phyloP scores from a whole-genome alignment of 179 eudicot genomes.

The Carnegiea gigantea region DNA sequence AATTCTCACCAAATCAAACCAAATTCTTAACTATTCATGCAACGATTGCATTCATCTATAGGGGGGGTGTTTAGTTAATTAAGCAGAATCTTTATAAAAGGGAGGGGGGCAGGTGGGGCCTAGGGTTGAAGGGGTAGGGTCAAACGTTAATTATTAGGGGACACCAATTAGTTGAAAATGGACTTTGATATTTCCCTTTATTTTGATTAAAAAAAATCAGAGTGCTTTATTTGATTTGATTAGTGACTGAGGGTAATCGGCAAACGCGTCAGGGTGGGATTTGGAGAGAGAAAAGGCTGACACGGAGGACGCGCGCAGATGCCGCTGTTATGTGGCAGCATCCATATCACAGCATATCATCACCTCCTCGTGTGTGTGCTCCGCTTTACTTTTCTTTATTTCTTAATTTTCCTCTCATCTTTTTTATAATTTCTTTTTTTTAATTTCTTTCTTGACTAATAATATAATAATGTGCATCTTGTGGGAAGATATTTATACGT shows the following conservation, averaged over 20 bases:
- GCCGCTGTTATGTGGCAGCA: conserved; percentile 41
- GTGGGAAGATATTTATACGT: no score
- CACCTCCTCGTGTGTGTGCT: background rate
- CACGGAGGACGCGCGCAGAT: conserved; percentile 51
- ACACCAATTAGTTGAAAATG: background rate
- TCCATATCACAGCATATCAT: background rate
- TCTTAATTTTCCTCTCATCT: background rate
- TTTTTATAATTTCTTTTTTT: background rate
- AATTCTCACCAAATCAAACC: no score
- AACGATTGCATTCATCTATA: no score
- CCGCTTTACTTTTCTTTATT: background rate
- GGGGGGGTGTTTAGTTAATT: no score
- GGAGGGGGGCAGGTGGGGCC: no score
- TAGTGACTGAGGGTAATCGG: background rate
- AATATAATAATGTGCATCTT: no score
- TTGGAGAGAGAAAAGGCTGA: conserved; percentile 22
- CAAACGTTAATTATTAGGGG: conserved; percentile 17
- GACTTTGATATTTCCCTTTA: background rate
- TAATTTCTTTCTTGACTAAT: background rate
- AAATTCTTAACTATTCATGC: no score
- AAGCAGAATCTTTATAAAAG: no score
- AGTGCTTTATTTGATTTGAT: no score
- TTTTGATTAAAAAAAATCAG: no score
- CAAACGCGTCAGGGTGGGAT: background rate
- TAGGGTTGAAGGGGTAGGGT: no score